Percentiles rank a stretch among this genome's conserved stretches.
Conservation (phyloP, 83 land plant genomes). For the Diphasiastrum complanatum region DNA sequence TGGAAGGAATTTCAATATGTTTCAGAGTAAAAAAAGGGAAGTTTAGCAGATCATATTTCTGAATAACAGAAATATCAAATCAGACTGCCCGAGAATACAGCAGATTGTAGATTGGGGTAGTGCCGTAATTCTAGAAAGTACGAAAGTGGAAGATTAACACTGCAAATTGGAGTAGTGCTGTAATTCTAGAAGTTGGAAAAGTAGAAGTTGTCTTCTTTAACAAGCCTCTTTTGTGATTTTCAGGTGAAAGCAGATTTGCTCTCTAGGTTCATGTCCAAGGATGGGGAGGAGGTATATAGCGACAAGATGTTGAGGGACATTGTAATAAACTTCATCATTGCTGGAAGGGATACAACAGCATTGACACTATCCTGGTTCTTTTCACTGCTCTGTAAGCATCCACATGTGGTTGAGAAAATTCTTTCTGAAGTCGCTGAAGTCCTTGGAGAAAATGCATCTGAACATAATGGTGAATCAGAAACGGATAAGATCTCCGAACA, state of each 20-base stretch:
- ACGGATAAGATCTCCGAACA: no score
- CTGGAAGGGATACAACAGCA: constrained; percentile 30
- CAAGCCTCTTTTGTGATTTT: not conserved
- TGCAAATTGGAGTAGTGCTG: not conserved
- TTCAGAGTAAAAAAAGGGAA: no score
- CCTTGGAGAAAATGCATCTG: no score
- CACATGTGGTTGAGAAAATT: constrained; percentile 23
- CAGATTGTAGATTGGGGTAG: not conserved
- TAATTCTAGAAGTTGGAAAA: not conserved
- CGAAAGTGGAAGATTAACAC: no score
- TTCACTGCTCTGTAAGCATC: constrained; percentile 22
- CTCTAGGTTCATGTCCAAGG: constrained; percentile 30
- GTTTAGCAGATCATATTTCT: no score
- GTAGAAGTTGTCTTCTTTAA: no score
- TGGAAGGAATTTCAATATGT: not conserved
- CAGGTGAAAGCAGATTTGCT: constrained; percentile 29
- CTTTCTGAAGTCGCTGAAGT: constrained; percentile 15
- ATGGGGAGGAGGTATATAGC: constrained; percentile 19
- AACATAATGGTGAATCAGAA: no score
- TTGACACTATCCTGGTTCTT: constrained; percentile 26
- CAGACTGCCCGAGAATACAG: no score
- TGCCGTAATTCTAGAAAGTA: no score
- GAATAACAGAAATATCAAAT: no score
- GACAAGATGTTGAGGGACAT: constrained; percentile 28
- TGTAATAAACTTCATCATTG: constrained; percentile 33